Evolutionary conservation across 2,329 filamentous ascomycete genomes (phyloP).

Genomic region (Botrytis hyacinthi): DNA sequence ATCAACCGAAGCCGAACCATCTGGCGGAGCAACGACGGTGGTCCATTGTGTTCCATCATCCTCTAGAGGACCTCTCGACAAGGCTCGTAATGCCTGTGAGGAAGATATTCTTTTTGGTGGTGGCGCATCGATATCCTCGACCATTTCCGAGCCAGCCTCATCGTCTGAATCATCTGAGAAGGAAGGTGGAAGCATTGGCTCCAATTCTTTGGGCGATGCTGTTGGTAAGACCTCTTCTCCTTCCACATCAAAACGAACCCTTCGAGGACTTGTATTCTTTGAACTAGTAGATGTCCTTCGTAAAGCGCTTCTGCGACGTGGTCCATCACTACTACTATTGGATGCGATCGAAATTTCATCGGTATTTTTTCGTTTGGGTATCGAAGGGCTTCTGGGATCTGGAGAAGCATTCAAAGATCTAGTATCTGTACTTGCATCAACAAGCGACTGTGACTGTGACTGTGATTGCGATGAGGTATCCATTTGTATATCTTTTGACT

Average conservation of each 20-base stretch:
- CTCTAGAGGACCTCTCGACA: slow-evolving; percentile 52
- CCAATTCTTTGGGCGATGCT: slow-evolving; percentile 46
- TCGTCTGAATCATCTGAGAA: slow-evolving; percentile 37
- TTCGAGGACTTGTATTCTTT: slow-evolving; percentile 53
- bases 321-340: slow-evolving; percentile 53
- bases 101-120: slow-evolving; percentile 55
- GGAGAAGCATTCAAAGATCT: slow-evolving; percentile 31
- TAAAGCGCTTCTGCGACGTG: slow-evolving; percentile 54
- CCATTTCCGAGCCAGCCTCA: slow-evolving; percentile 36
- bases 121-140: slow-evolving; percentile 41
- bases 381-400: slow-evolving; percentile 29
- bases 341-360: slow-evolving; percentile 48
- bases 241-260: slow-evolving; percentile 61
- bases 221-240: slow-evolving; percentile 61
- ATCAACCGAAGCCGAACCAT: slow-evolving; percentile 37
- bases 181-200: slow-evolving; percentile 8
- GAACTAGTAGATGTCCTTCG: slow-evolving; percentile 54
- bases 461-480: slow-evolving; percentile 23
- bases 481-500: slow-evolving; percentile 27
- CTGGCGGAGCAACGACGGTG: slow-evolving; percentile 36
- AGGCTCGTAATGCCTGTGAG: slow-evolving; percentile 52
- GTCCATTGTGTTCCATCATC: slow-evolving; percentile 42
- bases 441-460: slow-evolving; percentile 20
- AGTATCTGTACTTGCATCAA: slow-evolving; percentile 30
- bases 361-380: slow-evolving; percentile 36